Conservation (phyloP, 352 stramenopile genomes). For the Phytophthora crassamura region DNA sequence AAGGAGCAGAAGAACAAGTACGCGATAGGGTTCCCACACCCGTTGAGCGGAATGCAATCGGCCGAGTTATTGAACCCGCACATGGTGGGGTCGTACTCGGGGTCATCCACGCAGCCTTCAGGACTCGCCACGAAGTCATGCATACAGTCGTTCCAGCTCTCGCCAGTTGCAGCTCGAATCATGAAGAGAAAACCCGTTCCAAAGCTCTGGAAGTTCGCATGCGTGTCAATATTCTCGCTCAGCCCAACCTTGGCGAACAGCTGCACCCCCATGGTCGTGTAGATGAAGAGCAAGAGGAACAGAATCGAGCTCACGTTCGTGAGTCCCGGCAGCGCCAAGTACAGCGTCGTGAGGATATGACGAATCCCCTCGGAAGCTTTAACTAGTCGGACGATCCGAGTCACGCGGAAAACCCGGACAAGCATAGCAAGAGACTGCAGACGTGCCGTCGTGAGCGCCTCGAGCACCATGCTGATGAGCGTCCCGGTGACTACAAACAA, state of each 20-base stretch:
- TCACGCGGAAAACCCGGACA: constrained; percentile 92
- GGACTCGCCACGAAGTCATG: constrained; percentile 65
- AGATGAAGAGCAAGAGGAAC: constrained; percentile 94
- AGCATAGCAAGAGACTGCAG: constrained; percentile 80
- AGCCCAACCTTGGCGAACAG: constrained; percentile 90
- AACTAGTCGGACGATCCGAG: constrained; percentile 79
- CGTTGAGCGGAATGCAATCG: constrained; percentile 71
- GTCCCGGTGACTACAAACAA: constrained; percentile 78
- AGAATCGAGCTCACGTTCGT: constrained; percentile 92
- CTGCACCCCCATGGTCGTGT: constrained; percentile 91
- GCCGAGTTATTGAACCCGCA: constrained; percentile 75
- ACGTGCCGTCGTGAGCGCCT: constrained; percentile 48
- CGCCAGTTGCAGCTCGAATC: constrained; percentile 91
- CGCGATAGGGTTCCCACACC: constrained; percentile 73
- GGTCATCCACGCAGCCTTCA: constrained; percentile 67
- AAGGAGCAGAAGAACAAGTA: constrained; percentile 88
- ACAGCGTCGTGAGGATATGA: constrained; percentile 92
- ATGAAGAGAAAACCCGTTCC: constrained; percentile 90
- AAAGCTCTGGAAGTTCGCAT: constrained; percentile 94
- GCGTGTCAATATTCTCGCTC: constrained; percentile 73
- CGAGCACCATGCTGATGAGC: constrained; percentile 58
- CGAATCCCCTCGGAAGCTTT: constrained; percentile 86
- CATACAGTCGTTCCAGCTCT: constrained; percentile 94
- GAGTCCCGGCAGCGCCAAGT: constrained; percentile 86
- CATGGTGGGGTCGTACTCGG: constrained; percentile 59